Base-by-base conservation (phyloP, 2,329 filamentous ascomycete species). In the Exophiala calicioides region DNA sequence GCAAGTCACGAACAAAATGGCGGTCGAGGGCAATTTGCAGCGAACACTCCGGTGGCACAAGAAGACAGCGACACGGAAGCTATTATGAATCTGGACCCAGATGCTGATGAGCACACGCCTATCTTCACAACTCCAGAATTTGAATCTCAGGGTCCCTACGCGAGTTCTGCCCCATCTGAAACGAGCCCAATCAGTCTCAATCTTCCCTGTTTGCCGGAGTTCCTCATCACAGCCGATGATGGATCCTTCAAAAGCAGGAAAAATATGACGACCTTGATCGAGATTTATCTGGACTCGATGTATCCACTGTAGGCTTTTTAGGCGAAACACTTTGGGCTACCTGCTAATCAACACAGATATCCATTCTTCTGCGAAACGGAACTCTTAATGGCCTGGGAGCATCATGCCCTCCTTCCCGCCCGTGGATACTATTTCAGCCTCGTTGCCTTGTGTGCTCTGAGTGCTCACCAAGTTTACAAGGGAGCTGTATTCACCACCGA, bases 391-490 rank as follows among this genome's bases (percentile, higher is more conserved):
- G 44, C 30, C 34, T 15, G 19, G 18, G 36, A 20, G 23, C n/a
- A 18, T 35, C 23, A 27, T 47, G 9, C 44, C 44, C n/a, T n/a
- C n/a, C n/a, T n/a, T 4, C 15, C 20, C 8, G 44, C 21, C 9
- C 21, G 44, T 21, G 35, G 27, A 3, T 47, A 35, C 7, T 41
- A 34, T 24, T 26, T 36, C 6, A 40, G 16, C 15, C 29, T 47
- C 20, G 41, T 47, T 35, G 19, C 44, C 3, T 29, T 47, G 30
- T 47, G 29, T 23, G 44, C 44, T 19, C 27, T 47, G 36, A 47
- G 44, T 24, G 29, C 44, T 16, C 34, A 31, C 24, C 36, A 36
- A n/a, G 41, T 47, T 13, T 31, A 26, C n/a, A 47, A 21, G n/a
- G 44, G 44, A 12, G 44, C 44, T n/a, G 29, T 18, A 5, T 40